phyloP scores from a whole-genome alignment of 2,329 filamentous ascomycete species.

The Colletotrichum tropicale region DNA sequence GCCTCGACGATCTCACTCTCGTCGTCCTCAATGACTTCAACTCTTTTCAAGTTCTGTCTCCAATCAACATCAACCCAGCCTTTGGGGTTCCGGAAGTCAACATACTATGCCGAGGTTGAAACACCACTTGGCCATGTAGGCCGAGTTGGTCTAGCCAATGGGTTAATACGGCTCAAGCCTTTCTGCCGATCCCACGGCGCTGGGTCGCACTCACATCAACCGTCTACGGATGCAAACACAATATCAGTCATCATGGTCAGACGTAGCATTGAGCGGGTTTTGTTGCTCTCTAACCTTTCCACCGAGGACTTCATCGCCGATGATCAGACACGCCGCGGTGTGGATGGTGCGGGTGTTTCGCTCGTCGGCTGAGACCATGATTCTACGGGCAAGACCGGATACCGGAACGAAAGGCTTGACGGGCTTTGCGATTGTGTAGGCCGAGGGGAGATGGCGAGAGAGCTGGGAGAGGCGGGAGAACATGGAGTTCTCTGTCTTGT shows the following conservation, averaged over 20 bases:
- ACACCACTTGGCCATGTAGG: constrained; percentile 69
- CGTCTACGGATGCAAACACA: constrained; percentile 27
- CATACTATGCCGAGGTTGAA: constrained; percentile 65
- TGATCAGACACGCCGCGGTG: constrained; percentile 91
- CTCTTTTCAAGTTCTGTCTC: constrained; percentile 72
- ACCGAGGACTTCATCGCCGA: constrained; percentile 95
- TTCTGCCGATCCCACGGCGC: background rate
- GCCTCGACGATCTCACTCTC: constrained; percentile 90
- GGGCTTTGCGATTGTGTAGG: constrained; percentile 25
- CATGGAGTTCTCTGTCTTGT: constrained; percentile 57
- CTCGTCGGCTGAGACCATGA: constrained; percentile 56
- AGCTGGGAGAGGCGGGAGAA: constrained; percentile 77
- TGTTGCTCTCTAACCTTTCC: constrained; percentile 71
- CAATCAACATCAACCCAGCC: background rate
- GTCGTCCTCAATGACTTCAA: constrained; percentile 95
- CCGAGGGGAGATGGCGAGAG: constrained; percentile 65
- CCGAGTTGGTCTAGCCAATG: constrained; percentile 62
- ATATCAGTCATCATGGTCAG: background rate
- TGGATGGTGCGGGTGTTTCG: constrained; percentile 73
- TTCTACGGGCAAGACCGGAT: constrained; percentile 29
- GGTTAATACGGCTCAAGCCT: constrained; percentile 11
- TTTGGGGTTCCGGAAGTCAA: background rate
- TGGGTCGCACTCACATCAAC: constrained; percentile 39
- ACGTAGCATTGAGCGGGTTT: background rate
- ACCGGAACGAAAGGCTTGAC: constrained; percentile 26